A percentile compares a stretch with the other conserved stretches of the same genome.
phyloP scores from a whole-genome alignment of 2,329 filamentous ascomycete genomes.

The Alternaria viburni region DNA sequence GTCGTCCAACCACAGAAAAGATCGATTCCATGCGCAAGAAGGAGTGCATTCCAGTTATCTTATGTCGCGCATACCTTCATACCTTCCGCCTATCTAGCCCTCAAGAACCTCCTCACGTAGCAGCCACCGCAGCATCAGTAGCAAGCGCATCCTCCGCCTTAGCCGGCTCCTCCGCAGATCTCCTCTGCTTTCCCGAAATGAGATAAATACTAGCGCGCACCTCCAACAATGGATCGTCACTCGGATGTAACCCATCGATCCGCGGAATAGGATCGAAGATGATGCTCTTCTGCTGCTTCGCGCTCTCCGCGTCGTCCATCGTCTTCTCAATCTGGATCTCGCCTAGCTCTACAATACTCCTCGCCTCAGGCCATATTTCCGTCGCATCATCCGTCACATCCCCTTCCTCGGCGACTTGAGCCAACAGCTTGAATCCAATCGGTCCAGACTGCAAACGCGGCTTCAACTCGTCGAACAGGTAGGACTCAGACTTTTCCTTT shows the following conservation, averaged over 20 bases:
- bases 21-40: background rate
- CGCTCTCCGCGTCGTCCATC: slow-evolving; percentile 50
- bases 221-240: slow-evolving; percentile 63
- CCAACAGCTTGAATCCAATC: slow-evolving; percentile 56
- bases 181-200: slow-evolving; percentile 60
- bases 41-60: background rate
- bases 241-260: slow-evolving; percentile 60
- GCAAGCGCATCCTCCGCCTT: background rate
- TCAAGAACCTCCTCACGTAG: background rate
- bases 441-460: slow-evolving; percentile 45
- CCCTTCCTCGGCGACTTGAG: slow-evolving; percentile 58
- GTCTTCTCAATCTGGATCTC: slow-evolving; percentile 53
- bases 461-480: slow-evolving; percentile 58
- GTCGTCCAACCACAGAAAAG: background rate
- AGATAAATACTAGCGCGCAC: slow-evolving; percentile 63
- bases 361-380: slow-evolving; percentile 60
- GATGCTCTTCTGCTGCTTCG: slow-evolving; percentile 56
- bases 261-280: slow-evolving; percentile 67
- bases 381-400: slow-evolving; percentile 58
- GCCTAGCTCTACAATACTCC: slow-evolving; percentile 60
- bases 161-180: slow-evolving; percentile 46
- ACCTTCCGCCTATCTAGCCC: background rate
- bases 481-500: slow-evolving; percentile 50
- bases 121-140: slow-evolving; percentile 9
- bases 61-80: background rate